Evolutionary conservation across 371 early-diverging fungal species (phyloP).

Genomic region (Chytridiales sp.): DNA sequence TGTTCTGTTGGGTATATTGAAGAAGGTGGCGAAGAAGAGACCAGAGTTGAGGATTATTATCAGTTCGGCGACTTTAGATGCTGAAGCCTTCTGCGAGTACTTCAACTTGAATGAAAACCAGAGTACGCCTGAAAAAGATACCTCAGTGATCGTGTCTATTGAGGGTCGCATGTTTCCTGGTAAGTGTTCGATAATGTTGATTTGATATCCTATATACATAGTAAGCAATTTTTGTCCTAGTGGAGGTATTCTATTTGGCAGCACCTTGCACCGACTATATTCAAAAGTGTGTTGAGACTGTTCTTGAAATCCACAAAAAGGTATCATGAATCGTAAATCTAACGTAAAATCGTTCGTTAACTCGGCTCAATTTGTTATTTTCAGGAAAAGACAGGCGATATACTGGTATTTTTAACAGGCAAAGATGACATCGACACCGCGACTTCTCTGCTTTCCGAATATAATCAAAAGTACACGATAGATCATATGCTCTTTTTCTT

Average conservation of each 20-base stretch:
- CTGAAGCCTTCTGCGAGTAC: conserved; percentile 39
- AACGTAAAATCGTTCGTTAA: no score
- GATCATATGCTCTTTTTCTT: conserved; percentile 9
- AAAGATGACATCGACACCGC: conserved; percentile 78
- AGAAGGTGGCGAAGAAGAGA: conserved; percentile 48
- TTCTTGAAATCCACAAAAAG: conserved; percentile 64
- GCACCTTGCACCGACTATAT: conserved; percentile 64
- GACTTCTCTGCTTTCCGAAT: conserved; percentile 49
- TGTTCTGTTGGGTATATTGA: conserved; percentile 92
- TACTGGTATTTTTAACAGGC: conserved; percentile 84
- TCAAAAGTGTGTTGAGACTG: conserved; percentile 59
- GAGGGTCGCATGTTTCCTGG: conserved; percentile 71
- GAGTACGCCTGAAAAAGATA: conserved; percentile 49
- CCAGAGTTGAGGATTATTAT: conserved; percentile 56
- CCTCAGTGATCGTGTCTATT: conserved; percentile 62
- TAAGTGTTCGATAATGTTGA: not conserved
- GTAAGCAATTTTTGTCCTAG: conserved; percentile 27
- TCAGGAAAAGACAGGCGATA: conserved; percentile 68
- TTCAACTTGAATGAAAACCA: conserved; percentile 55
- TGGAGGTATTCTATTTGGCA: conserved; percentile 65
- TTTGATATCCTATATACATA: not conserved
- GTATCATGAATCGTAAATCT: no score
- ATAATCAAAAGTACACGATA: conserved; percentile 57
- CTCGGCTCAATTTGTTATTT: not conserved
- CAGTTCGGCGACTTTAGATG: conserved; percentile 50